Evolutionary conservation across 2,329 filamentous ascomycete species (phyloP).

Genomic region (Neobulgaria alba): DNA sequence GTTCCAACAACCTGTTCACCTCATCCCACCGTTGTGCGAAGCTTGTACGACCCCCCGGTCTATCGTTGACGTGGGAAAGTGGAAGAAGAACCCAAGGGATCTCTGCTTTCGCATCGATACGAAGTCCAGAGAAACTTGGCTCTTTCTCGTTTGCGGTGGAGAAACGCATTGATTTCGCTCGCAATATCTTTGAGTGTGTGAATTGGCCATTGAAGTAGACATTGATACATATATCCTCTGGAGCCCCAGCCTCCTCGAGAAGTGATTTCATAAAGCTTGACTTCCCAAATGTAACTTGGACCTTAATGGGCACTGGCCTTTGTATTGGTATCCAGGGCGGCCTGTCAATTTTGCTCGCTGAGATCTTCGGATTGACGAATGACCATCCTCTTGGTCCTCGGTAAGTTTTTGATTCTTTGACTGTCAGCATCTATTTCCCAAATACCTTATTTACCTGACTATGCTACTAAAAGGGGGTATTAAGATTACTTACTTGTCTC

Average conservation of each 20-base stretch:
- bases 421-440: background rate
- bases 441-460: background rate
- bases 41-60: background rate
- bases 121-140: slow-evolving; percentile 8
- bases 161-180: slow-evolving; percentile 2
- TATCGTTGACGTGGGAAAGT: background rate
- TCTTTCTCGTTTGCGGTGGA: slow-evolving; percentile 4
- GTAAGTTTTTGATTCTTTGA: background rate
- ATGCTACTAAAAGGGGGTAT: background rate
- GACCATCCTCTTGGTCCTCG: background rate
- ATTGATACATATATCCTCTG: slow-evolving; percentile 7
- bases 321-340: background rate
- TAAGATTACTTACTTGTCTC: background rate
- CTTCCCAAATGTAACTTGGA: slow-evolving; percentile 7
- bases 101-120: slow-evolving; percentile 5
- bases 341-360: background rate
- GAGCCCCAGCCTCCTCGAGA: background rate
- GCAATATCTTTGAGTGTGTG: slow-evolving; percentile 4
- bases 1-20: slow-evolving; percentile 7
- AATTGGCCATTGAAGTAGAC: slow-evolving; percentile 14
- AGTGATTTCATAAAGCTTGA: slow-evolving; percentile 6
- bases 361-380: background rate
- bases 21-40: slow-evolving; percentile 5
- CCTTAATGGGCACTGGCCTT: slow-evolving; percentile 6
- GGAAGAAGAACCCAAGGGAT: slow-evolving; percentile 9